Evolutionary conservation across 257 asterid species (phyloP).

Genomic region (Cruciata laevipes): DNA sequence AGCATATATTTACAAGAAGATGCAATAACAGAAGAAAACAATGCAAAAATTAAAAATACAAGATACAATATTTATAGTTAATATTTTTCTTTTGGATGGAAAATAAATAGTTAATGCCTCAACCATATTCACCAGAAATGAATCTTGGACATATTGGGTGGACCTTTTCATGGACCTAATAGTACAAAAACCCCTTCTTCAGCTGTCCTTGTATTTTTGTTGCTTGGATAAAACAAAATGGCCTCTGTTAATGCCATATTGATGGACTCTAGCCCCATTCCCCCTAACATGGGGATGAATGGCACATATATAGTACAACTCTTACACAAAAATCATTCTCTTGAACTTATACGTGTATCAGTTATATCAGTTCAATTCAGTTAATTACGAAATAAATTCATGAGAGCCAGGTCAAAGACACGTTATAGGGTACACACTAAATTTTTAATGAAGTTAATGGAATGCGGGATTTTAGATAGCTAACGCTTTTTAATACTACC

Average conservation of each 20-base stretch:
- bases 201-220: background rate
- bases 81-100: no score
- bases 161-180: background rate
- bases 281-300: background rate
- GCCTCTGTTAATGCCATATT: background rate
- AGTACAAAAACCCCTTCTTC: background rate
- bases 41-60: background rate
- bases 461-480: no score
- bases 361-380: no score
- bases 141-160: background rate
- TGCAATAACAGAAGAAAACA: background rate
- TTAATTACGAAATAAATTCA: no score
- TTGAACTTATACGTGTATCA: no score
- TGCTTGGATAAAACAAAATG: background rate
- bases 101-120: no score
- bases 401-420: no score
- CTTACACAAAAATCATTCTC: no score
- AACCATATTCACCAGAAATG: background rate
- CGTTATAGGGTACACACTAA: no score
- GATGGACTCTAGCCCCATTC: background rate
- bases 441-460: no score
- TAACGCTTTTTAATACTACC: no score
- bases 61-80: no score
- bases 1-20: background rate
- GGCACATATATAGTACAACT: background rate